Conservation (phyloP, 2,329 filamentous ascomycete genomes). For the Fusarium denticulatum region DNA sequence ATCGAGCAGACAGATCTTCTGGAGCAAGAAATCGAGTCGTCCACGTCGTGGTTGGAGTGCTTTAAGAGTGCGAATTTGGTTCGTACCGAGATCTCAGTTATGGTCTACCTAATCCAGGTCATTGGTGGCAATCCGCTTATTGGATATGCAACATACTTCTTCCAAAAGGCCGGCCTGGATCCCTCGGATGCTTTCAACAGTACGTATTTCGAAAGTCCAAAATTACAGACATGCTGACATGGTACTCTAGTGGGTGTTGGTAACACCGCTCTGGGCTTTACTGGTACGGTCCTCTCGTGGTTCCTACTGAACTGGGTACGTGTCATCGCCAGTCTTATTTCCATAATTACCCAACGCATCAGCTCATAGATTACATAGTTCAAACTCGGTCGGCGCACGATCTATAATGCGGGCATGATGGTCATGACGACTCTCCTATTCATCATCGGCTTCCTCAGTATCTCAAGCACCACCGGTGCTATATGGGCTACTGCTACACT, state of each 20-base stretch:
- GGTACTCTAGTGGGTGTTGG: conserved; percentile 50
- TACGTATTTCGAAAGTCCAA: background rate
- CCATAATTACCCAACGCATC: background rate
- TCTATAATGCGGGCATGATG: conserved; percentile 52
- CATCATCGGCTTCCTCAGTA: conserved; percentile 49
- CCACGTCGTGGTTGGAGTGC: conserved; percentile 56
- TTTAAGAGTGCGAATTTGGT: conserved; percentile 59
- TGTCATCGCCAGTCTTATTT: fast-evolving
- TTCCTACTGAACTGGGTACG: conserved; percentile 35
- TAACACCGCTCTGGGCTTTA: conserved; percentile 53
- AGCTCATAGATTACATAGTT: background rate
- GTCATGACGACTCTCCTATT: conserved; percentile 54
- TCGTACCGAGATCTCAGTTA: conserved; percentile 56
- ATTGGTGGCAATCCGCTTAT: conserved; percentile 51
- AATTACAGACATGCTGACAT: background rate
- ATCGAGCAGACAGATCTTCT: conserved; percentile 68
- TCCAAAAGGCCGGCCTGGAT: conserved; percentile 55
- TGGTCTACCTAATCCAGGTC: conserved; percentile 55
- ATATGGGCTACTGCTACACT: conserved; percentile 52
- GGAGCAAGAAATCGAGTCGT: conserved; percentile 52
- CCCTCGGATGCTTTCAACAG: conserved; percentile 48
- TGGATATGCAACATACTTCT: conserved; percentile 60
- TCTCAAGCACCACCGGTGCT: conserved; percentile 30
- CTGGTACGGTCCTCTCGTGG: conserved; percentile 56
- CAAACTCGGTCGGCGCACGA: conserved; percentile 52